Percentiles rank a stretch among this genome's conserved stretches.
Evolutionary conservation across 2,329 filamentous ascomycete genomes (phyloP).

Genomic region (Cadophora sp.): DNA sequence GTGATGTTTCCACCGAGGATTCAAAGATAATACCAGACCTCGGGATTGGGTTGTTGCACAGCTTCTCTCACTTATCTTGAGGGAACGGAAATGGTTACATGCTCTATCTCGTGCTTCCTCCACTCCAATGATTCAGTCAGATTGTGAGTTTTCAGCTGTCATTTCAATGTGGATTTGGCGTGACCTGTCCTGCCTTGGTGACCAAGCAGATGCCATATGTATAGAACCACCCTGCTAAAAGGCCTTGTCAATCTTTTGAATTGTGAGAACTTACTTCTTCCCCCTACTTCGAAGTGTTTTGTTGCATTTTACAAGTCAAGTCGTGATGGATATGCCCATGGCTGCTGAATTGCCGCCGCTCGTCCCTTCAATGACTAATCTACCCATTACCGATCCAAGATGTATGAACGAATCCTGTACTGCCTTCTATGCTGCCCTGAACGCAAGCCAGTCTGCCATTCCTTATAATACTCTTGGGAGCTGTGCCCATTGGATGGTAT

Average conservation of each 20-base stretch:
- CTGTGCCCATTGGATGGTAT: conserved; percentile 26
- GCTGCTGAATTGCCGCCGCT: neutral
- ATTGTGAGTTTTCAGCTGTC: neutral
- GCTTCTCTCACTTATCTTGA: conserved; percentile 3
- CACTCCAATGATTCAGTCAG: neutral
- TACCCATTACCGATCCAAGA: conserved; percentile 27
- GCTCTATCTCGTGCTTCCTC: too few relatives aligned
- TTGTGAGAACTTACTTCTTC: too few relatives aligned
- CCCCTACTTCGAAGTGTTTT: neutral
- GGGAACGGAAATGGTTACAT: neutral
- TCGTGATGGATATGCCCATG: conserved; percentile 2
- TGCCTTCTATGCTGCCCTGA: conserved; percentile 24
- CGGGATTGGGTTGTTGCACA: neutral
- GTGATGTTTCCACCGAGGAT: neutral
- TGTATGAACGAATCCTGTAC: conserved; percentile 30
- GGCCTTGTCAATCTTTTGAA: too few relatives aligned
- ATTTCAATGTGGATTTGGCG: neutral
- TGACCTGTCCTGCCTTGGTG: neutral
- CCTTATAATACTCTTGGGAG: conserved; percentile 23
- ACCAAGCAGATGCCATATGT: neutral
- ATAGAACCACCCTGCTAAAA: neutral
- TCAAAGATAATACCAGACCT: neutral
- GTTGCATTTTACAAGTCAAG: neutral
- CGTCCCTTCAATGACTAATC: neutral
- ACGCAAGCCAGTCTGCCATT: conserved; percentile 21